Evolutionary conservation across 2,329 filamentous ascomycete species (phyloP), one percentile per base, ranked within the genome.

Genomic region (Phoma herbarum): DNA sequence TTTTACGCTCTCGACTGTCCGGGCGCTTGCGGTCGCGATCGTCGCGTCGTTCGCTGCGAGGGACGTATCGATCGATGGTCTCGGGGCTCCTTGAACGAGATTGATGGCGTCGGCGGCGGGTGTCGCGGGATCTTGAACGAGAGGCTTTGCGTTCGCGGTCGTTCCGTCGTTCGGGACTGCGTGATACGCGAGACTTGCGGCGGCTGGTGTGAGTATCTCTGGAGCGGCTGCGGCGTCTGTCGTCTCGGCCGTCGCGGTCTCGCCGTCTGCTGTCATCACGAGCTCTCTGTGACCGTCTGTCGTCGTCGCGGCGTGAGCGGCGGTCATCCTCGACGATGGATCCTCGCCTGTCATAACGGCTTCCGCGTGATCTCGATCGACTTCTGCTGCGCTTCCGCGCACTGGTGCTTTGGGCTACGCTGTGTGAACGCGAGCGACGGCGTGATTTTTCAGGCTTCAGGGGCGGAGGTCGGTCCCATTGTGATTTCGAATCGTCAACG

Each of bases 61-160:
- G 76, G 5, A 77, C 64, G 43, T 78, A 78, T 4, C 76, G 63
- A 47, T 78, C 77, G 25, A 78, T 78, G 23, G 74, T 73, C 14
- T 76, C 72, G 2, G 71, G 76, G 53, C 75, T 78, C 18, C 75
- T 55, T n/a, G 70, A 71, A 29, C 70, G 63, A 3, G 57, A 57
- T 20, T 59, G 61, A 22, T 61, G 48, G 12, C 59, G 58, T 9
- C 59, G 55, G 33, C 69, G 70, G 14, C 62, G 62, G 22, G 41
- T 54, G 9, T 61, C 65, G 11, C 66, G 67, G 35, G 69, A 70
- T 25, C 63, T 67, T 5, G 63, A 65, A 8, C 68, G 69, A 20
- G 74, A 68, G 51, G 66, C 67, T 29, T 64, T 62, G 44, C 47
- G 47, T 25, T 28, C 35, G 12, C 61, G 69, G 16, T 60, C 59